Base-by-base conservation (phyloP, 768 basidiomycete species). In the Mycena galopus region DNA sequence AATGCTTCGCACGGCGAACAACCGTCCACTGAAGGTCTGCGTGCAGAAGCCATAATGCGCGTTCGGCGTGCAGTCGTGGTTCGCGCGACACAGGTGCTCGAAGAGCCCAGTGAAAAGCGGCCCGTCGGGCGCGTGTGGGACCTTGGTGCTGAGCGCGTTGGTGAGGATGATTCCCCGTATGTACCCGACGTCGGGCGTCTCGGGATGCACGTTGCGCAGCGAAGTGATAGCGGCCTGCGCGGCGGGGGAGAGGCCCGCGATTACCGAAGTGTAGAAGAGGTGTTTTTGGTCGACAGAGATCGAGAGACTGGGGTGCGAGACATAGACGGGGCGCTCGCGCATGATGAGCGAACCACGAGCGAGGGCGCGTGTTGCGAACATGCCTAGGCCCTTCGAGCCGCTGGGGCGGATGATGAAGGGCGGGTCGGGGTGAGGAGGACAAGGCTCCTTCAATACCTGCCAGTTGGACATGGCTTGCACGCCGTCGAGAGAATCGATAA, bases 61-160 rank as follows among this genome's bases (percentile, higher is more conserved):
- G 71, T 75, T 75, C 6, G 74, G 74, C 2, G 53, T 25, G 47
- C 74, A 75, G 51, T 42, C 71, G 65, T 75, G 74, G 64, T 75
- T 75, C 30, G 71, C 66, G 42, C 71, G 62, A 60, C 74, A 69
- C n/a, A 75, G 56, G 9, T 23, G 3, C 17, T 67, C 51, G 61
- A 72, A 75, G 53, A 75, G 67, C 62, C 58, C 66, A 39, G 51
- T 14, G 66, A 25, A 65, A 14, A 8, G 68, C 30, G 33, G 21
- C 23, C 29, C 12, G 11, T 25, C 29, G 16, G 51, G n/a, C 8
- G 30, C 23, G 33, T 72, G 42, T 14, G 71, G 62, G 23, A 73
- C 0, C 35, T 25, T 51, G 10, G 63, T 58, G 27, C 37, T 32
- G 39, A 75, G 63, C 32, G 71, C 70, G 51, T 75, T 75, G 30